Percentiles rank a stretch among this genome's conserved stretches.
Conservation (phyloP, 169 alveolate genomes). For the Plasmodium cynomolgi region DNA sequence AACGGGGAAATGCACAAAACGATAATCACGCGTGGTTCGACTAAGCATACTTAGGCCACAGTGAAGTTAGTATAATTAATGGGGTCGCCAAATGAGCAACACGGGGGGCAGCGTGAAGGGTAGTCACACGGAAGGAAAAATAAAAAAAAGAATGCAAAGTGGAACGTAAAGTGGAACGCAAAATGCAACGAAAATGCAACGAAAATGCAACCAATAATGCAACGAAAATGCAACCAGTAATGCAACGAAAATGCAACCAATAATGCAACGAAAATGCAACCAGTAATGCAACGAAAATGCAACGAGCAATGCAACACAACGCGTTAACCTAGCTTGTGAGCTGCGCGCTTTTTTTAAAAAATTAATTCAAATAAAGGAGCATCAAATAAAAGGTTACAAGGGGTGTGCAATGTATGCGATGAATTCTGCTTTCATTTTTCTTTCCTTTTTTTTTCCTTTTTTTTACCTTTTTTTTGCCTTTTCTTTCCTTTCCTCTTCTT, state of each 20-base stretch:
- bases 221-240: background rate
- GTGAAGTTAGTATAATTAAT: background rate
- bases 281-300: background rate
- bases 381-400: background rate
- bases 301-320: background rate
- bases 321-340: background rate
- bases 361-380: background rate
- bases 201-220: too few relatives aligned
- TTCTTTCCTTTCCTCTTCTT: background rate
- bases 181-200: too few relatives aligned
- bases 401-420: background rate
- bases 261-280: too few relatives aligned
- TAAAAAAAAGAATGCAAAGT: background rate
- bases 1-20: background rate
- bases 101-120: background rate
- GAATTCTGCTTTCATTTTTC: background rate
- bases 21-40: background rate
- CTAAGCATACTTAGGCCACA: background rate
- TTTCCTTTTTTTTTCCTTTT: background rate
- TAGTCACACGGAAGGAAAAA: background rate
- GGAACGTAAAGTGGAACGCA: too few relatives aligned
- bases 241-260: background rate
- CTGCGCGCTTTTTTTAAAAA: background rate
- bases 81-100: background rate
- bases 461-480: background rate